A percentile compares a stretch with the other conserved stretches of the same genome.
These are phyloP conservation scores for Aspergillus hancockii DNA, from an alignment of 495 filamentous ascomycete genomes.

Conservation along the genomic window DNA sequence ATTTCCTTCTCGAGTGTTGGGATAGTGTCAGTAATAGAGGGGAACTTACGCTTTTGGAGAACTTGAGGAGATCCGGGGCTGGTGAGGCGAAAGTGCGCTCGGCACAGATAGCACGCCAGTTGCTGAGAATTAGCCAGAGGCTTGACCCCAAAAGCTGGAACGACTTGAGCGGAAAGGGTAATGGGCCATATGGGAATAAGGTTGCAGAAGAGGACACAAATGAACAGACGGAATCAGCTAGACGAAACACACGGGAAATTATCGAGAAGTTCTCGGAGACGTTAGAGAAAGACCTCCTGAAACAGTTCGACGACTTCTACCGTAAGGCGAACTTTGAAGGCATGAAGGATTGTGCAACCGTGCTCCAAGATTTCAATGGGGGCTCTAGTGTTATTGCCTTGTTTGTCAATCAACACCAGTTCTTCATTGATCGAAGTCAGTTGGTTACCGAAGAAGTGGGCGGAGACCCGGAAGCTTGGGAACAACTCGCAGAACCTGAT, in stretches of 20 bases:
- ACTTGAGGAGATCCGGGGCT: slow-evolving; percentile 73
- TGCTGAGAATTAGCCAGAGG: slow-evolving; percentile 83
- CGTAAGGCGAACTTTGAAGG: slow-evolving; percentile 90
- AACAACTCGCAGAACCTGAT: slow-evolving; percentile 91
- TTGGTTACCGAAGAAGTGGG: slow-evolving; percentile 88
- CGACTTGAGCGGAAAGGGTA: slow-evolving; percentile 58
- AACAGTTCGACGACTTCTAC: slow-evolving; percentile 96
- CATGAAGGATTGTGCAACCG: slow-evolving; percentile 93
- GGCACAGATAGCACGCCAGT: slow-evolving; percentile 84
- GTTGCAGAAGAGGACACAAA: slow-evolving; percentile 41
- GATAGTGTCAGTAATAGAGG: slow-evolving; percentile 85
- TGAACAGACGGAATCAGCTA: slow-evolving; percentile 34
- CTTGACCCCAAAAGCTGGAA: slow-evolving; percentile 75
- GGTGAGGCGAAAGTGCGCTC: slow-evolving; percentile 86
- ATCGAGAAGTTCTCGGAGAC: slow-evolving; percentile 97
- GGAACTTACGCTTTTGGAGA: slow-evolving; percentile 76
- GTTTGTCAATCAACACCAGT: slow-evolving; percentile 98
- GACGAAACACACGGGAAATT: slow-evolving; percentile 77
- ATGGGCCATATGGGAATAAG: slow-evolving; percentile 46
- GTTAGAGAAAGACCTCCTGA: slow-evolving; percentile 90
- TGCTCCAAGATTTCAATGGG: slow-evolving; percentile 93
- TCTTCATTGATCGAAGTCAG: slow-evolving; percentile 93
- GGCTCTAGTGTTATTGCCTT: slow-evolving; percentile 90
- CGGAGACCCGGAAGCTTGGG: slow-evolving; percentile 81
- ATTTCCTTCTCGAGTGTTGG: slow-evolving; percentile 96